These are phyloP conservation scores for Eurotiales sp. DNA, from an alignment of 2,329 filamentous ascomycete genomes.

Conservation along the genomic window DNA sequence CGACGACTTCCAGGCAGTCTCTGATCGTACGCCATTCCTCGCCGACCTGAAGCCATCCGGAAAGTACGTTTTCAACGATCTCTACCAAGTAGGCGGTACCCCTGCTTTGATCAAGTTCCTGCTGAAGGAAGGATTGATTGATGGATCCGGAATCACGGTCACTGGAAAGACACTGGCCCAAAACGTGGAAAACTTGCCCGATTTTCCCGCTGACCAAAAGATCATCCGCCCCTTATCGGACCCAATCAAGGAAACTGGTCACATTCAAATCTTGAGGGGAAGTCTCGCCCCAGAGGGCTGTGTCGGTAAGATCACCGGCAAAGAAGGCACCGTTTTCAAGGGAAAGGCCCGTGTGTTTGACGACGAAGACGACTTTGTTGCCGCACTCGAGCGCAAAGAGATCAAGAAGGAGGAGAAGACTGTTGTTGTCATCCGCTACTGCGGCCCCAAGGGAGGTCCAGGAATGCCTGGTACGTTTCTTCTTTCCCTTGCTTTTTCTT, in stretches of 20 bases:
- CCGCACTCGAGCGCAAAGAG: conserved; percentile 62
- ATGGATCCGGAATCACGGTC: conserved; percentile 58
- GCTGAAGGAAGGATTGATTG: conserved; percentile 55
- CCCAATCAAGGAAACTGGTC: conserved; percentile 67
- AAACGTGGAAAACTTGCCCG: conserved; percentile 56
- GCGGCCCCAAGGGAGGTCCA: conserved; percentile 68
- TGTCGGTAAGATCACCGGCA: conserved; percentile 74
- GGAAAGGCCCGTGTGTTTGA: conserved; percentile 70
- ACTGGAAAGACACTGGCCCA: conserved; percentile 57
- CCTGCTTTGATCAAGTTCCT: conserved; percentile 57
- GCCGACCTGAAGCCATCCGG: conserved; percentile 78
- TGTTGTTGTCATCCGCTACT: conserved; percentile 71
- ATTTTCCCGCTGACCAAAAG: conserved; percentile 65
- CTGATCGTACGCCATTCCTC: conserved; percentile 73
- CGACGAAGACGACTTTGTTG: conserved; percentile 65
- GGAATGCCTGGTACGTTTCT: conserved; percentile 55
- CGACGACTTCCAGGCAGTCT: conserved; percentile 81
- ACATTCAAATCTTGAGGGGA: conserved; percentile 69
- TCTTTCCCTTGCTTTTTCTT: background rate
- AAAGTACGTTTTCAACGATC: conserved; percentile 59
- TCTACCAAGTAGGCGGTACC: conserved; percentile 56
- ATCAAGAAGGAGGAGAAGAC: conserved; percentile 74
- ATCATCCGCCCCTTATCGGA: conserved; percentile 66
- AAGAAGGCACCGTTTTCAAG: conserved; percentile 65
- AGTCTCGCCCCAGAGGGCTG: conserved; percentile 65